Conservation (phyloP, 768 basidiomycete genomes). For the Naematelia encephala region DNA sequence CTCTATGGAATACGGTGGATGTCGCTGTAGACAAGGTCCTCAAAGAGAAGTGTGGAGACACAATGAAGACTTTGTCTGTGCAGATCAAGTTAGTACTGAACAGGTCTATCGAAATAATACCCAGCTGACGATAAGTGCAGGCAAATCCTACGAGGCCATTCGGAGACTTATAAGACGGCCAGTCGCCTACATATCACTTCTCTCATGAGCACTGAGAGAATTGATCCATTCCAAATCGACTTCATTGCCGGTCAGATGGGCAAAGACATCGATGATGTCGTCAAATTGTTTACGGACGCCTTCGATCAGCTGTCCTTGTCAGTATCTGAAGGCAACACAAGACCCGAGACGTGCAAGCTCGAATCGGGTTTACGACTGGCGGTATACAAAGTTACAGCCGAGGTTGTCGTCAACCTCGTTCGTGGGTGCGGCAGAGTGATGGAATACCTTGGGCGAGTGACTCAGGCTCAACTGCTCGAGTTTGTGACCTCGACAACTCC, state of each 20-base stretch:
- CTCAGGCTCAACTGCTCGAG: neutral
- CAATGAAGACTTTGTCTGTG: neutral
- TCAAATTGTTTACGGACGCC: neutral
- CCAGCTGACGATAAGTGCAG: neutral
- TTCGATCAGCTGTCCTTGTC: neutral
- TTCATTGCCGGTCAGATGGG: neutral
- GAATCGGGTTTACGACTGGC: neutral
- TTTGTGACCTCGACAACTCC: neutral
- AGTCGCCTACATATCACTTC: neutral
- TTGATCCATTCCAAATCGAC: neutral
- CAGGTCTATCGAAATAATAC: neutral
- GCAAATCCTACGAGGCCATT: neutral
- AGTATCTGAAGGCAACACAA: neutral
- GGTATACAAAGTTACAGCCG: neutral
- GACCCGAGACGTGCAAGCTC: neutral
- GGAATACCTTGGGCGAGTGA: neutral
- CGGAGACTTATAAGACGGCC: neutral
- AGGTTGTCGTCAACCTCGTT: neutral
- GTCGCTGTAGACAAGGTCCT: neutral
- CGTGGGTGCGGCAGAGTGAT: neutral
- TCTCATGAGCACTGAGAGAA: neutral
- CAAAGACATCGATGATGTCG: neutral
- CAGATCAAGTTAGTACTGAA: neutral
- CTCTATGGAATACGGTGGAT: neutral
- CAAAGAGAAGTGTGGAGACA: neutral